A percentile compares a stretch with the other conserved stretches of the same genome.
phyloP scores from a whole-genome alignment of 441 rosid genomes.

The Brassica hybrid region DNA sequence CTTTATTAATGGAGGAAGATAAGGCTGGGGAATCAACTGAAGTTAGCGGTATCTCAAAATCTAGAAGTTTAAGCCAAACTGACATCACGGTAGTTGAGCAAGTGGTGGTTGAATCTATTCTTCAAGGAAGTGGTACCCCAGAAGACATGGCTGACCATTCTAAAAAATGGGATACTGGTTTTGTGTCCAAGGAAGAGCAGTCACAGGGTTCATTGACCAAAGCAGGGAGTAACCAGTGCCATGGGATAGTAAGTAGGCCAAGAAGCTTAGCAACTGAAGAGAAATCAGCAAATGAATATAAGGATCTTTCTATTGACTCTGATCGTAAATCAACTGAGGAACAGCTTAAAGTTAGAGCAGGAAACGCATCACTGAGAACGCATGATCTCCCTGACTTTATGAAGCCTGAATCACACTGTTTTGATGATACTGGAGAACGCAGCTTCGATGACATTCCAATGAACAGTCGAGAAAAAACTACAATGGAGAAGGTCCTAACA shows the following conservation, averaged over 20 bases:
- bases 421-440: conserved; percentile 51
- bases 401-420: conserved; percentile 56
- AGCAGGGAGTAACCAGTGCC: conserved; percentile 39
- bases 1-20: conserved; percentile 29
- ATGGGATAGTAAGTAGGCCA: conserved; percentile 51
- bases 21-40: conserved; percentile 14
- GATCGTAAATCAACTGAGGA: conserved; percentile 38
- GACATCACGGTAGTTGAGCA: conserved; percentile 35
- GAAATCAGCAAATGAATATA: conserved; percentile 38
- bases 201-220: conserved; percentile 41
- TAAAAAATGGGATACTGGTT: conserved; percentile 32
- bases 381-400: conserved; percentile 42
- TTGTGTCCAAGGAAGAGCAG: conserved; percentile 34
- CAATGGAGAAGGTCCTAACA: conserved; percentile 33
- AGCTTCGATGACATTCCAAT: conserved; percentile 40
- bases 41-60: conserved; percentile 22
- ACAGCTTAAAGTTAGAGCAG: conserved; percentile 36
- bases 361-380: conserved; percentile 40
- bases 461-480: conserved; percentile 36
- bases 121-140: conserved; percentile 41
- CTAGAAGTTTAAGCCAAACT: conserved; percentile 24
- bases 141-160: conserved; percentile 41
- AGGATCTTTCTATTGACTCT: conserved; percentile 42
- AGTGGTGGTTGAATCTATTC: conserved; percentile 36
- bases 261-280: conserved; percentile 44